Conservation (phyloP, 2,329 filamentous ascomycete genomes). For the Pyrenochaeta sp. region DNA sequence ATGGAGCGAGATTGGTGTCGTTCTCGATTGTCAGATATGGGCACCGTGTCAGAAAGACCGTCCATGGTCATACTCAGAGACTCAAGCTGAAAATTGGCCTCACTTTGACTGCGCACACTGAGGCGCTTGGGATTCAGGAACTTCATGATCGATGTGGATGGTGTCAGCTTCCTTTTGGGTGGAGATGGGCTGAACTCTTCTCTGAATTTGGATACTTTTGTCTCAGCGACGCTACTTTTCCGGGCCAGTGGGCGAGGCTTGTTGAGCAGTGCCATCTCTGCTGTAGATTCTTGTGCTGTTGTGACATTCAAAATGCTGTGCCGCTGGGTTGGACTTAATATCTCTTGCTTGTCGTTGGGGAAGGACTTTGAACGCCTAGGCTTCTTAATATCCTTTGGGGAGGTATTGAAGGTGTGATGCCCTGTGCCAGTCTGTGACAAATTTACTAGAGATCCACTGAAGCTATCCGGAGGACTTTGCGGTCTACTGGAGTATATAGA, state of each 20-base stretch:
- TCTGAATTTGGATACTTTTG: constrained; percentile 46
- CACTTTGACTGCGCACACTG: constrained; percentile 44
- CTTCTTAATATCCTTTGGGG: constrained; percentile 17
- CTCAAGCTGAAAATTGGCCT: constrained; percentile 31
- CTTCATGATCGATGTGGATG: constrained; percentile 39
- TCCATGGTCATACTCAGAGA: constrained; percentile 19
- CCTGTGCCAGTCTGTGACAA: constrained; percentile 15
- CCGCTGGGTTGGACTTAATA: constrained; percentile 25
- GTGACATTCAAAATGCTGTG: constrained; percentile 18
- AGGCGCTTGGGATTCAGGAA: constrained; percentile 41
- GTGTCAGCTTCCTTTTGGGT: constrained; percentile 32
- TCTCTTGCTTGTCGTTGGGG: constrained; percentile 34
- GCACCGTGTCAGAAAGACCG: constrained; percentile 28
- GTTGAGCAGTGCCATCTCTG: constrained; percentile 4
- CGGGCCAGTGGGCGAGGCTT: constrained; percentile 17
- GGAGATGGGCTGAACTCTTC: constrained; percentile 48
- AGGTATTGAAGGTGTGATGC: constrained; percentile 15
- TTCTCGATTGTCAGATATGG: constrained; percentile 22
- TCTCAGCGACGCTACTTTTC: constrained; percentile 42
- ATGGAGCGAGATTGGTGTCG: constrained; percentile 41
- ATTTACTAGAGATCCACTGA: constrained; percentile 33
- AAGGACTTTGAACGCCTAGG: constrained; percentile 31
- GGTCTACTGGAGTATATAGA: constrained; percentile 53
- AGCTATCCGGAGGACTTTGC: constrained; percentile 47
- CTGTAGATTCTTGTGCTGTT: constrained; percentile 1